These are phyloP conservation scores for Cinchona pubescens DNA, from an alignment of 257 asterid genomes.

Conservation along the genomic window DNA sequence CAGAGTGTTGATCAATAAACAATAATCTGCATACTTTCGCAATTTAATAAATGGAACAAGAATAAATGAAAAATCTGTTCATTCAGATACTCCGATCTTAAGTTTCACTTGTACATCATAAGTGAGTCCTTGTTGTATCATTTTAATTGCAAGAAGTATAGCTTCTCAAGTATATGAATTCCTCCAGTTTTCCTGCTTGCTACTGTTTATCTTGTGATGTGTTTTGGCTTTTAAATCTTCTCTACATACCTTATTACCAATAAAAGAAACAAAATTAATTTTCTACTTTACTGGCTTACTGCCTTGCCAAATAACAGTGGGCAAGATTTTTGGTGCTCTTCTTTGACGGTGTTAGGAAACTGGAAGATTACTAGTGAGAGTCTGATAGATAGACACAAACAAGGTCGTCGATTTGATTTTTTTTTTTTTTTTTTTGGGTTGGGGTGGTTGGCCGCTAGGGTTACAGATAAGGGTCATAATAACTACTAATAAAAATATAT, in stretches of 20 bases:
- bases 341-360: too few relatives aligned
- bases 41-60: neutral
- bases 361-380: too few relatives aligned
- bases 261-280: too few relatives aligned
- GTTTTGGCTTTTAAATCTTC: neutral
- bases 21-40: neutral
- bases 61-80: neutral
- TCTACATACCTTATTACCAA: too few relatives aligned
- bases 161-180: neutral
- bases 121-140: neutral
- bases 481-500: too few relatives aligned
- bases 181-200: neutral
- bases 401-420: too few relatives aligned
- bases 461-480: too few relatives aligned
- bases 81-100: neutral
- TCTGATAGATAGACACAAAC: too few relatives aligned
- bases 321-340: neutral
- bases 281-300: too few relatives aligned
- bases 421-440: too few relatives aligned
- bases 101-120: neutral
- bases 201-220: neutral
- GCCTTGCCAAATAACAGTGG: neutral
- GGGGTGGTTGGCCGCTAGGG: too few relatives aligned
- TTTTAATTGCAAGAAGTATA: neutral
- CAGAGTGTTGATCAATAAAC: neutral